Conservation (phyloP, 441 rosid species). For the Syzygium malaccense region DNA sequence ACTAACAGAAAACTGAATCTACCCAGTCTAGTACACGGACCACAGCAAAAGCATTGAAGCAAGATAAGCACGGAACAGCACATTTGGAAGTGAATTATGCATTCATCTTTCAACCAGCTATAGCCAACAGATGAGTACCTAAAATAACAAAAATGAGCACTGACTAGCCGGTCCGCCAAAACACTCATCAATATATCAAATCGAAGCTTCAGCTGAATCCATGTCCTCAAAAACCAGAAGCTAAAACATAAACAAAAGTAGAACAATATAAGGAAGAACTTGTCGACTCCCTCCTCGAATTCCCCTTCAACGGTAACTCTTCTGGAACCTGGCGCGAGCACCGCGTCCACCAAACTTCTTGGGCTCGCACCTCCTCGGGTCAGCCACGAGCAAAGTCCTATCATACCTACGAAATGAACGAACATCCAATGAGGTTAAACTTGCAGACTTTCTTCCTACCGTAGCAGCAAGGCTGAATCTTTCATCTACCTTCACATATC, state of each 20-base stretch:
- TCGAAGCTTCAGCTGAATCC: background rate
- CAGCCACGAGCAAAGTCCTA: conserved; percentile 66
- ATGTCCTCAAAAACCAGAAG: background rate
- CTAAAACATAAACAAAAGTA: background rate
- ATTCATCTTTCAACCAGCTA: background rate
- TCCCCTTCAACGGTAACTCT: conserved; percentile 56
- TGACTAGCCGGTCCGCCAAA: background rate
- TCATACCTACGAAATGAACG: conserved; percentile 24
- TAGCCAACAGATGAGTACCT: background rate
- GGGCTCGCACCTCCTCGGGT: conserved; percentile 75
- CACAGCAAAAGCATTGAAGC: background rate
- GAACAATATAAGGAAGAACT: background rate
- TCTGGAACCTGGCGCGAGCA: conserved; percentile 88
- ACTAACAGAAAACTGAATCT: background rate
- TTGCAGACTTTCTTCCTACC: background rate
- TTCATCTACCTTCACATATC: background rate
- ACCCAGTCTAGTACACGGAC: background rate
- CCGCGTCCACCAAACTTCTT: conserved; percentile 84
- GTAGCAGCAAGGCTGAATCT: background rate
- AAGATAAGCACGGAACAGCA: background rate
- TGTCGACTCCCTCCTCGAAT: background rate
- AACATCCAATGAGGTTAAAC: background rate
- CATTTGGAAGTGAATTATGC: background rate
- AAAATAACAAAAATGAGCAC: background rate
- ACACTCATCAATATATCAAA: background rate